Percentiles rank a stretch among this genome's conserved stretches.
phyloP scores from a whole-genome alignment of 1,284 basidiomycete genomes.

The Sporisorium exsertum region DNA sequence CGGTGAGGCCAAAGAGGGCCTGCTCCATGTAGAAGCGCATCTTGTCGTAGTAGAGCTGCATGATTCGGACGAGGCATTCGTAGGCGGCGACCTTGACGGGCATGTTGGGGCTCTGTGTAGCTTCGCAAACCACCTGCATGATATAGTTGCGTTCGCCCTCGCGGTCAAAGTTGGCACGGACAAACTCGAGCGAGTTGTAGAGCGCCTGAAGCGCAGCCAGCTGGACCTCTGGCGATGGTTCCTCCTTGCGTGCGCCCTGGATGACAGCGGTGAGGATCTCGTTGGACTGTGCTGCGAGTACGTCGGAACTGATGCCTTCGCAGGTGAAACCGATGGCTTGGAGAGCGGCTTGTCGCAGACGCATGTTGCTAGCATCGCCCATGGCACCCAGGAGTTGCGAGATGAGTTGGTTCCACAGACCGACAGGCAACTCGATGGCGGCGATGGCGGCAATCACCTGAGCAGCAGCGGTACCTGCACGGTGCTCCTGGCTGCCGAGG shows the following conservation, averaged over 20 bases:
- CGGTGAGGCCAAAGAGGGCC: slow-evolving; percentile 94
- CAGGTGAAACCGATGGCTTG: slow-evolving; percentile 97
- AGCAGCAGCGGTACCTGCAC: slow-evolving; percentile 87
- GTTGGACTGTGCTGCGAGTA: slow-evolving; percentile 88
- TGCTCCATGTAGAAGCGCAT: slow-evolving; percentile 99
- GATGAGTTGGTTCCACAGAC: slow-evolving; percentile 91
- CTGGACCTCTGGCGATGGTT: slow-evolving; percentile 87
- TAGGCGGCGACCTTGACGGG: slow-evolving; percentile 73
- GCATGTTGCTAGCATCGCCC: slow-evolving; percentile 80
- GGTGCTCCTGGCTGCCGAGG: slow-evolving; percentile 79
- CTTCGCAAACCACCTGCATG: slow-evolving; percentile 99
- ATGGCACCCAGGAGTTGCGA: slow-evolving; percentile 88
- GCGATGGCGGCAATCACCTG: slow-evolving; percentile 95
- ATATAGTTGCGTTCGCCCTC: slow-evolving; percentile 96
- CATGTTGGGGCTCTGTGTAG: slow-evolving; percentile 91
- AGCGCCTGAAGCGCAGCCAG: slow-evolving; percentile 93
- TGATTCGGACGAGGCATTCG: slow-evolving; percentile 94
- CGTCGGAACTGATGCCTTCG: slow-evolving; percentile 82
- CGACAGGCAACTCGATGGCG: slow-evolving; percentile 87
- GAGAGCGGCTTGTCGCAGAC: slow-evolving; percentile 86
- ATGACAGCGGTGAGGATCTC: slow-evolving; percentile 99
- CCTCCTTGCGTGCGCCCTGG: slow-evolving; percentile 96
- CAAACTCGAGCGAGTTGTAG: slow-evolving; percentile 96
- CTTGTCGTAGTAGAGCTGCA: slow-evolving; percentile 98
- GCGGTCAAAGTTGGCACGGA: slow-evolving; percentile 92